Conservation (phyloP, 371 early-diverging fungal genomes). For the Funneliformis caledonium region DNA sequence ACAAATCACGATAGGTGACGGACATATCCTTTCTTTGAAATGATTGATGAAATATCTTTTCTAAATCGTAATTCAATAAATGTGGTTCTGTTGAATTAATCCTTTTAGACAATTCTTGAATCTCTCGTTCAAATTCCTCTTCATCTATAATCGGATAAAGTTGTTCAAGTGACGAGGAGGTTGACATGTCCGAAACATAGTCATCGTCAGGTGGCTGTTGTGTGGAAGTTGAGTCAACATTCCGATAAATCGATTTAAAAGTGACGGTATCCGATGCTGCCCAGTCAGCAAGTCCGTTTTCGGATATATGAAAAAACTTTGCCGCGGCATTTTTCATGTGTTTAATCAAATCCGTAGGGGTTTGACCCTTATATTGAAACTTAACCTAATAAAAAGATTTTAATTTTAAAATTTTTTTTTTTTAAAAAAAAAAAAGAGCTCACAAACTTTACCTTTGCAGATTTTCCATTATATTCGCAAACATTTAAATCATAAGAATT, state of each 20-base stretch:
- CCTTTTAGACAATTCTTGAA: not conserved
- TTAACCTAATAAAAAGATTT: not conserved
- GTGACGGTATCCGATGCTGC: not conserved
- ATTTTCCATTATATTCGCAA: not conserved
- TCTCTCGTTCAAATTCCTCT: not conserved
- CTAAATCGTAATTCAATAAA: not conserved
- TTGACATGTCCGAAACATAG: not conserved
- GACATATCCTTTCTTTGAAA: not conserved
- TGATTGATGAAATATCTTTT: not conserved
- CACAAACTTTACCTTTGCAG: not conserved
- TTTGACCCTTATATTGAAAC: not conserved
- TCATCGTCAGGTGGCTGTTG: not conserved
- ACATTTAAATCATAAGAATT: not conserved
- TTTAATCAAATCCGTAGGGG: not conserved
- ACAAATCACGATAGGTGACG: not conserved
- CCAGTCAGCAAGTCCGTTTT: slow-evolving; percentile 8
- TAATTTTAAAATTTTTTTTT: not conserved
- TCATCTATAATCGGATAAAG: not conserved
- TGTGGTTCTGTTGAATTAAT: not conserved
- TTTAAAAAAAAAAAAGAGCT: not conserved
- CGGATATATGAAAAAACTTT: not conserved
- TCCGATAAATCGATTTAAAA: not conserved
- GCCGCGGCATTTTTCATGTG: not conserved
- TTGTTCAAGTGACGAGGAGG: not conserved
- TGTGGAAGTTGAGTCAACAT: not conserved